A percentile compares a stretch with the other conserved stretches of the same genome.
phyloP scores from a whole-genome alignment of 768 basidiomycete species.

The Pleurotus ostreatus region DNA sequence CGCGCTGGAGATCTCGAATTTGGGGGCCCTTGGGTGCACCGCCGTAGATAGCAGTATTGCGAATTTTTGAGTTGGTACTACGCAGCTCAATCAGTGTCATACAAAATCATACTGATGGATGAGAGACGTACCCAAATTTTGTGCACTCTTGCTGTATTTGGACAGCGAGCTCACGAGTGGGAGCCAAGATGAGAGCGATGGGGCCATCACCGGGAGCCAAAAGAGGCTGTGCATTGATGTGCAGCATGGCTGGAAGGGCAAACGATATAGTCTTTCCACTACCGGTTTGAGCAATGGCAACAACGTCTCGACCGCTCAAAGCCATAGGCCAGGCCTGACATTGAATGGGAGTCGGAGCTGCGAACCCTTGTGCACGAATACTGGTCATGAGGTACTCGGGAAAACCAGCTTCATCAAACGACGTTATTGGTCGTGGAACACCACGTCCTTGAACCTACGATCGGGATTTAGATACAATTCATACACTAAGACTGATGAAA shows the following conservation, averaged over 20 bases:
- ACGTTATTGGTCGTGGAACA: slow-evolving; percentile 85
- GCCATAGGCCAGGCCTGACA: slow-evolving; percentile 99
- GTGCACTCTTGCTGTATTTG: slow-evolving; percentile 99
- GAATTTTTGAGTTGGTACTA: slow-evolving; percentile 88
- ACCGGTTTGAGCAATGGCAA: slow-evolving; percentile 97
- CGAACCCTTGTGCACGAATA: slow-evolving; percentile 92
- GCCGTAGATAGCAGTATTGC: slow-evolving; percentile 98
- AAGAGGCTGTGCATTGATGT: slow-evolving; percentile 99
- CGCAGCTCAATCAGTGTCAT: slow-evolving; percentile 3
- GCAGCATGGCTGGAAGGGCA: slow-evolving; percentile 97
- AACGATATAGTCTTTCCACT: slow-evolving; percentile 99
- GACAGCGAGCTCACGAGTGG: slow-evolving; percentile 96
- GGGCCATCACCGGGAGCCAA: slow-evolving; percentile 94
- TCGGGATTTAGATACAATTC: slow-evolving; percentile 2
- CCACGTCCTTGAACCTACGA: slow-evolving; percentile 78
- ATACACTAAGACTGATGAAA: slow-evolving; percentile 5
- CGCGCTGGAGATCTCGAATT: slow-evolving; percentile 95
- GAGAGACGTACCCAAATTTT: slow-evolving; percentile 78
- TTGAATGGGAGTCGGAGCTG: slow-evolving; percentile 89
- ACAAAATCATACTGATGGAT: slow-evolving; percentile 1
- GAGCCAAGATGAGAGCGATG: slow-evolving; percentile 93
- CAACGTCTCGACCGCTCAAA: slow-evolving; percentile 86
- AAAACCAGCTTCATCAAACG: slow-evolving; percentile 94
- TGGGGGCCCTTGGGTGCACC: slow-evolving; percentile 99
- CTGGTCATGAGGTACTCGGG: slow-evolving; percentile 95